Evolutionary conservation across 2,329 filamentous ascomycete genomes (phyloP), one percentile per base, ranked within the genome.

Genomic region (Nothophoma quercina): DNA sequence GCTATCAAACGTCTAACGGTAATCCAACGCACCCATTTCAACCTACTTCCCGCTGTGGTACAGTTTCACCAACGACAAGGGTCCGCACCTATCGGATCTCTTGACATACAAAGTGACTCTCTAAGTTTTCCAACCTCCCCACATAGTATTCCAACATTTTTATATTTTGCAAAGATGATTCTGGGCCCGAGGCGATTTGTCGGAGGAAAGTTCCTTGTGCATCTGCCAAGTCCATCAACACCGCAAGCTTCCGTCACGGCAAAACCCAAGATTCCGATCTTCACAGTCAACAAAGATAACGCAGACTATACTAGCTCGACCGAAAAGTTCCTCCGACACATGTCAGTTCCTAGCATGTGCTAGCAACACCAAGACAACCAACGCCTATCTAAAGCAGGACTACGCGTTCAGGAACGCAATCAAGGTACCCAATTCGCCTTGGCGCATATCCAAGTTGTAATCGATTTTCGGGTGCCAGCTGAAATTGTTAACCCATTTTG

Each of bases 391-490:
- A 16, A 36, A 45, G 41, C 40, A 40, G 10, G 48, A 45, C 41
- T 21, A 40, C 41, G 48, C 36, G 30, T 45, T 23, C 30, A n/a
- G 7, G 4, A 41, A 35, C 25, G 35, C 36, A 47, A 39, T 38
- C 35, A 41, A 30, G 19, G 13, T 38, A 9, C 18, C 43, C 16
- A 33, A 10, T 22, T 36, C 42, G 38, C 9, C 42, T 53, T 53
- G 43, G 42, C 43, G 50, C 42, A 53, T 53, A 47, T 42, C 30
- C 30, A 42, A 32, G 19, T 33, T 19, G 43, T 42, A 36, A 33
- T 43, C 29, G 36, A 33, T 22, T 28, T n/a, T 47, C 50, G 50
- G 50, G 36, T 36, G 26, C 42, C 19, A 52, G 42, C 49, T 41
- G 30, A 52, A 32, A n/a, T 13, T 47, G 30, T 42, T 41, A 32